Conservation (phyloP, 2,329 filamentous ascomycete species). For the Westerdykella sp. region DNA sequence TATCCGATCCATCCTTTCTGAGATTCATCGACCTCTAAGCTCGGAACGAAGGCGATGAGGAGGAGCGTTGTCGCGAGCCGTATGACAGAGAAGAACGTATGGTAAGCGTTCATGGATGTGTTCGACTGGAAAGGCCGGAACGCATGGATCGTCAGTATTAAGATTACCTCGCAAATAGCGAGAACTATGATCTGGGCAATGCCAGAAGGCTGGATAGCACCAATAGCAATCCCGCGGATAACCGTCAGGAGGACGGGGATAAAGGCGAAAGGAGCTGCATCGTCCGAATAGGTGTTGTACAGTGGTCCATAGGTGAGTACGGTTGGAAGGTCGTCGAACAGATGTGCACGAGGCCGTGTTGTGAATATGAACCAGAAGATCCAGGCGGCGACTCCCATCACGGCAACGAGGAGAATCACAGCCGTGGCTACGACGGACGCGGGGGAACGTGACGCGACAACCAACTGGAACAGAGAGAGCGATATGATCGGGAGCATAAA, state of each 20-base stretch:
- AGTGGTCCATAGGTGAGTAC: slow-evolving; percentile 85
- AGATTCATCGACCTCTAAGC: slow-evolving; percentile 69
- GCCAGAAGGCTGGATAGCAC: slow-evolving; percentile 85
- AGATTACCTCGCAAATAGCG: slow-evolving; percentile 88
- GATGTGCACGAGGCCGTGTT: slow-evolving; percentile 73
- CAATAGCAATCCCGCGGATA: slow-evolving; percentile 81
- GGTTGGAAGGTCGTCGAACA: slow-evolving; percentile 90
- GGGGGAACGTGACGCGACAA: slow-evolving; percentile 63
- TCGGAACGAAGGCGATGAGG: slow-evolving; percentile 67
- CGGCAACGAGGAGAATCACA: slow-evolving; percentile 63
- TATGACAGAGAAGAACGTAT: slow-evolving; percentile 73
- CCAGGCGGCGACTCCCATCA: slow-evolving; percentile 71
- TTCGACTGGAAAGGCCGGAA: slow-evolving; percentile 85
- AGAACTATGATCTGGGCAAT: slow-evolving; percentile 89
- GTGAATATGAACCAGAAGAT: slow-evolving; percentile 73
- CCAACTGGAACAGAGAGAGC: slow-evolving; percentile 84
- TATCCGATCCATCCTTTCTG: slow-evolving; percentile 95
- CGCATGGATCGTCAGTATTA: slow-evolving; percentile 77
- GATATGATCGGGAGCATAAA: slow-evolving; percentile 83
- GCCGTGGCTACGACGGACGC: slow-evolving; percentile 68
- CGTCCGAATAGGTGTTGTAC: slow-evolving; percentile 96
- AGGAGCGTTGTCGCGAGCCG: slow-evolving; percentile 61
- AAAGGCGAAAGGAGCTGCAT: slow-evolving; percentile 82
- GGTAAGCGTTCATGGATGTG: slow-evolving; percentile 96
- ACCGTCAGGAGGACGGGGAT: slow-evolving; percentile 81